These are phyloP conservation scores for Termitomyces sp. DNA, from an alignment of 768 basidiomycete genomes.

Conservation along the genomic window DNA sequence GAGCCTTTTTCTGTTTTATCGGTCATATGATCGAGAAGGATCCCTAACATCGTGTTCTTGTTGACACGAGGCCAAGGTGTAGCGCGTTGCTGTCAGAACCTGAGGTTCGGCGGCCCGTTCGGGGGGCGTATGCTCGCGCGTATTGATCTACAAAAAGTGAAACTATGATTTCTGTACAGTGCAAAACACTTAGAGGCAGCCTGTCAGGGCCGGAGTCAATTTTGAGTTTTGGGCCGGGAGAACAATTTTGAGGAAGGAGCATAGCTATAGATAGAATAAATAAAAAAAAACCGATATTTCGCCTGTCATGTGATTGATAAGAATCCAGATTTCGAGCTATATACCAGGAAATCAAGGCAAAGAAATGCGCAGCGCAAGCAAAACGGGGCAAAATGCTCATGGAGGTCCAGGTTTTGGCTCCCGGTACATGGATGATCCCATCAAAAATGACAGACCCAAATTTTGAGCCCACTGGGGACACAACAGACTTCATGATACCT, in stretches of 20 bases:
- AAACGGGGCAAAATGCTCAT: too few relatives aligned
- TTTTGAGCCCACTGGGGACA: too few relatives aligned
- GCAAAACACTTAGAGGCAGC: not conserved
- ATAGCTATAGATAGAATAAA: not conserved
- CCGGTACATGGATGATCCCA: too few relatives aligned
- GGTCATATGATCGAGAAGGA: conserved; percentile 8
- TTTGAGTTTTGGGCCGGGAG: not conserved
- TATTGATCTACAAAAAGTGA: not conserved
- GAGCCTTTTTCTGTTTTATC: conserved; percentile 3
- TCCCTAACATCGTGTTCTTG: conserved; percentile 5
- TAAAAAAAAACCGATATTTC: not conserved
- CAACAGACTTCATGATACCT: too few relatives aligned
- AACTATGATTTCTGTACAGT: conserved; percentile 1
- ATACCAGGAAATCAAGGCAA: too few relatives aligned
- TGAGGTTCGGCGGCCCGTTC: not conserved
- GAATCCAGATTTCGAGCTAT: not conserved
- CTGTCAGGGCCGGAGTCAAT: not conserved
- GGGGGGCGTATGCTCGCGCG: not conserved
- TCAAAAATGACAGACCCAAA: too few relatives aligned
- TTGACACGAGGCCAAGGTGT: conserved; percentile 5
- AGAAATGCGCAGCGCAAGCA: too few relatives aligned
- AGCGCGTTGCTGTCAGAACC: not conserved
- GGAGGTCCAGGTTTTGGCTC: too few relatives aligned
- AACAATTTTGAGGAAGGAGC: not conserved
- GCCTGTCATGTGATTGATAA: not conserved